Base-by-base conservation (phyloP, 75 land plant genomes). In the Pseudotsuga menziesii region DNA sequence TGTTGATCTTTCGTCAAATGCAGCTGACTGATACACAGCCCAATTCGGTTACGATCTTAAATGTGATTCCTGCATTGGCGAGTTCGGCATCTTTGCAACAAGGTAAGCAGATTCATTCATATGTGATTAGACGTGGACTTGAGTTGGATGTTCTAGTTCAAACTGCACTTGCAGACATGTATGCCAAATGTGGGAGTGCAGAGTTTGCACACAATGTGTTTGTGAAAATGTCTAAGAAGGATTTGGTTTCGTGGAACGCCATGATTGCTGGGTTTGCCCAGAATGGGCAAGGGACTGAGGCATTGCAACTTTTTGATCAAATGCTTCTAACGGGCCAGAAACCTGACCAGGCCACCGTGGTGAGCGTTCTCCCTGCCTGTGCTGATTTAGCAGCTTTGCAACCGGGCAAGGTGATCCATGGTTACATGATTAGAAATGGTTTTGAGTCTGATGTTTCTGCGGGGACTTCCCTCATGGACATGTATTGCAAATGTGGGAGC, bases 401-500 rank as follows among this genome's bases (percentile, higher is more conserved):
- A 19, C 80, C 76, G 29, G 83, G 85, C 26, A 89, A 84, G 57
- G 80, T 82, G 79, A 87, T 88, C 1, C 96, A 91, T 79, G 89
- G 78, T 25, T 69, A 86, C 27, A 80, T 86, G 4, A 69, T 85
- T 16, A 72, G 82, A 57, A 83, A 73, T 39, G 87, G 82, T 5
- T 79, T 89, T 16, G 69, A 77, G 14, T 55, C 55, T 12, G 82
- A 86, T 54, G 84, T 86, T 16, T 72, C 81, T 12, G 77, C 91
- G 32, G 96, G 85, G n/a, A 93, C 88, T 61, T 84, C 96, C 4
- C 67, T 91, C 56, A 36, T 93, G 17, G 85, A 91, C 60, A 88
- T 85, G 90, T 93, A 89, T 75, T 76, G 83, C 19, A 93, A 91
- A 76, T 91, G 94, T 78, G 92, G 90, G 2, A 84, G 78, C 4